These are phyloP conservation scores for Malassezia obtusa DNA, from an alignment of 1,284 basidiomycete species.

Conservation along the genomic window DNA sequence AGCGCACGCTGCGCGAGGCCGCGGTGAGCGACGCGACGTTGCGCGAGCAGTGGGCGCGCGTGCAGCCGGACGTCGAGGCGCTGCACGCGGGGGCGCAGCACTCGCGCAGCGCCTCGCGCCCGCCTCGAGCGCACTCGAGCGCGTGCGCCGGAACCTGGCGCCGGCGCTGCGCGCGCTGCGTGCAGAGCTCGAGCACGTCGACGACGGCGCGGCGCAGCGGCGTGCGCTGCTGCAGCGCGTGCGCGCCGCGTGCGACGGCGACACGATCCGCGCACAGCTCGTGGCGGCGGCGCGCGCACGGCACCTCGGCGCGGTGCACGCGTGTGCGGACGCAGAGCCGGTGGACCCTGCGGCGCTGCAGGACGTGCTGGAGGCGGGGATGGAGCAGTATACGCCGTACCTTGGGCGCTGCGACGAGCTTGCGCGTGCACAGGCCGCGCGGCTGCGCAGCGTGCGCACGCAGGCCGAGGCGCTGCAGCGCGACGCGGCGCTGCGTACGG, in stretches of 20 bases:
- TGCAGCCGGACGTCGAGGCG: constrained; percentile 20
- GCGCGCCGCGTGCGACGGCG: constrained; percentile 47
- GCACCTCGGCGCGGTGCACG: constrained; percentile 1
- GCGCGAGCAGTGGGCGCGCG: constrained; percentile 50
- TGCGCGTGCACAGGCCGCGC: not conserved
- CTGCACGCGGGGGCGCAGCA: constrained; percentile 8
- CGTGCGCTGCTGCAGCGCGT: constrained; percentile 61
- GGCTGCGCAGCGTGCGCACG: not conserved
- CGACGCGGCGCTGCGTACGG: not conserved
- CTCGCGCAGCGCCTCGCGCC: constrained; percentile 17
- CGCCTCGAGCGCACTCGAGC: constrained; percentile 10
- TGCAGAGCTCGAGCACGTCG: constrained; percentile 66
- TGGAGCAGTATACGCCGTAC: constrained; percentile 7
- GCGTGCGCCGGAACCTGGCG: not conserved
- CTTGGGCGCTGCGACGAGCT: not conserved
- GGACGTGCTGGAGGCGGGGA: constrained; percentile 3
- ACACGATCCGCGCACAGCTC: constrained; percentile 8
- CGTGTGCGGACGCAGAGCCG: not conserved
- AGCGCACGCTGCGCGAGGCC: constrained; percentile 28
- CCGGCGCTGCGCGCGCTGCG: constrained; percentile 58
- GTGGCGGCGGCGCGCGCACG: constrained; percentile 3
- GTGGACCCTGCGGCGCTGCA: constrained; percentile 11
- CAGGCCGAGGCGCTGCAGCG: not conserved
- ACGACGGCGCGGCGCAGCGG: constrained; percentile 56
- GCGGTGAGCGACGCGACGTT: constrained; percentile 42